Evolutionary conservation across 345 rosid species (phyloP).

Genomic region (Durio zibethinus): DNA sequence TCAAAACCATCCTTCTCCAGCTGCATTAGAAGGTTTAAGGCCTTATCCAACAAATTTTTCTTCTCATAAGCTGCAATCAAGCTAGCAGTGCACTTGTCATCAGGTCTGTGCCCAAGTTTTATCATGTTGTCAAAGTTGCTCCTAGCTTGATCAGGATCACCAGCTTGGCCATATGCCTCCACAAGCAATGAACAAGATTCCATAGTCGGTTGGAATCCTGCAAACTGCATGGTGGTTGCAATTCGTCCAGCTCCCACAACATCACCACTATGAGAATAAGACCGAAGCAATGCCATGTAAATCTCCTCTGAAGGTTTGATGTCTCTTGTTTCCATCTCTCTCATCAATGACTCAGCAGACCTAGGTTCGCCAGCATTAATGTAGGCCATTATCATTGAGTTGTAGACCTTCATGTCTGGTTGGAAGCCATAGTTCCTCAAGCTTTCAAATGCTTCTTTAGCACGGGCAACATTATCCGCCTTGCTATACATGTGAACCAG

Average conservation of each 20-base stretch:
- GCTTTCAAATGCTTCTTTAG: slow-evolving; percentile 60
- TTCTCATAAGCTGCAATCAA: slow-evolving; percentile 61
- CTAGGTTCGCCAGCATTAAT: slow-evolving; percentile 56
- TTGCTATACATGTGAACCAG: slow-evolving; percentile 72
- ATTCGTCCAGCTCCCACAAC: slow-evolving; percentile 45
- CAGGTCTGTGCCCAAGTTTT: slow-evolving; percentile 52
- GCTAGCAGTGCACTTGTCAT: slow-evolving; percentile 57
- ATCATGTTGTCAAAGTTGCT: slow-evolving; percentile 53
- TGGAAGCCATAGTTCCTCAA: slow-evolving; percentile 61
- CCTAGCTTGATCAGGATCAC: slow-evolving; percentile 60
- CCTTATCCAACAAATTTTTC: slow-evolving; percentile 66
- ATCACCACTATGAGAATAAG: slow-evolving; percentile 53
- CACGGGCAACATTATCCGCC: slow-evolving; percentile 63
- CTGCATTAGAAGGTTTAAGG: slow-evolving; percentile 58
- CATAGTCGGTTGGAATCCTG: slow-evolving; percentile 36
- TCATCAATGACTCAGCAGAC: slow-evolving; percentile 42
- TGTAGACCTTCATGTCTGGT: slow-evolving; percentile 52
- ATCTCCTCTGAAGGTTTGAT: slow-evolving; percentile 51
- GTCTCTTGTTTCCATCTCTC: slow-evolving; percentile 54
- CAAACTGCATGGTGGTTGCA: slow-evolving; percentile 40
- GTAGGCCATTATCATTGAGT: slow-evolving; percentile 73
- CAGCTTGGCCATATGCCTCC: slow-evolving; percentile 51
- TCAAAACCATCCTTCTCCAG: slow-evolving; percentile 79
- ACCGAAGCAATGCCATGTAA: slow-evolving; percentile 63
- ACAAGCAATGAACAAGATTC: slow-evolving; percentile 61